phyloP scores from a whole-genome alignment of 495 filamentous ascomycete species.

The Podospora pseudopauciseta region DNA sequence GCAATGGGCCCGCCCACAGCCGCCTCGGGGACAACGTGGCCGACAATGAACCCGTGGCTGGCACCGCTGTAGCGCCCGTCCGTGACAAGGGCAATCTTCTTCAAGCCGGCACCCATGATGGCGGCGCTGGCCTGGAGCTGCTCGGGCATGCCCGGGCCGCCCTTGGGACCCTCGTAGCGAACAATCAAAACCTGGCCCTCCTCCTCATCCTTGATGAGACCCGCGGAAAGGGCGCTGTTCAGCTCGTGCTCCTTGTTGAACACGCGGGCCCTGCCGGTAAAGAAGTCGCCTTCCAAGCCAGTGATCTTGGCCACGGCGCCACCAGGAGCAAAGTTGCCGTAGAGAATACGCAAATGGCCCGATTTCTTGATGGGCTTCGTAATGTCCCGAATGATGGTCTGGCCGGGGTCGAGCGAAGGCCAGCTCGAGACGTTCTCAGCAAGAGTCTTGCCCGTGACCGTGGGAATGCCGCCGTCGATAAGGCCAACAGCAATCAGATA shows the following conservation, averaged over 20 bases:
- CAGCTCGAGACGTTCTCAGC: slow-evolving; percentile 81
- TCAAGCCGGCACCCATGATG: slow-evolving; percentile 88
- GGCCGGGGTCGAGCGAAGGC: slow-evolving; percentile 74
- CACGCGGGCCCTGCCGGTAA: slow-evolving; percentile 79
- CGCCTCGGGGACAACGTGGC: slow-evolving; percentile 92
- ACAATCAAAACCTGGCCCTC: slow-evolving; percentile 86
- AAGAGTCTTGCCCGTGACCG: slow-evolving; percentile 89
- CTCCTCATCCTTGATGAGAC: slow-evolving; percentile 62
- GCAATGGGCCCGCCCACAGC: slow-evolving; percentile 78
- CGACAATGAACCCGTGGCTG: slow-evolving; percentile 91
- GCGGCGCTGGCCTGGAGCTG: slow-evolving; percentile 85
- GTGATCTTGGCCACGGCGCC: slow-evolving; percentile 98
- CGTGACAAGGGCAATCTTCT: slow-evolving; percentile 87
- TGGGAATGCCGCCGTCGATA: slow-evolving; percentile 78
- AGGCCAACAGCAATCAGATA: slow-evolving; percentile 77
- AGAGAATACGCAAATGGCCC: slow-evolving; percentile 86
- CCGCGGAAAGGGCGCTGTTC: slow-evolving; percentile 67
- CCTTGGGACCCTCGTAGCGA: slow-evolving; percentile 92
- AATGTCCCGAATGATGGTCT: slow-evolving; percentile 81
- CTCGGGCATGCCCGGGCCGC: slow-evolving; percentile 98
- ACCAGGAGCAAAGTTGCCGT: slow-evolving; percentile 85
- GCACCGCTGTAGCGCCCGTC: slow-evolving; percentile 91
- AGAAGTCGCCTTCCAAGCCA: slow-evolving; percentile 83
- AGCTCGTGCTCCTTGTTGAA: slow-evolving; percentile 87
- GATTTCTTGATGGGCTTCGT: slow-evolving; percentile 80